Conservation (phyloP, 2,329 filamentous ascomycete species). For the Claviceps purpurea region DNA sequence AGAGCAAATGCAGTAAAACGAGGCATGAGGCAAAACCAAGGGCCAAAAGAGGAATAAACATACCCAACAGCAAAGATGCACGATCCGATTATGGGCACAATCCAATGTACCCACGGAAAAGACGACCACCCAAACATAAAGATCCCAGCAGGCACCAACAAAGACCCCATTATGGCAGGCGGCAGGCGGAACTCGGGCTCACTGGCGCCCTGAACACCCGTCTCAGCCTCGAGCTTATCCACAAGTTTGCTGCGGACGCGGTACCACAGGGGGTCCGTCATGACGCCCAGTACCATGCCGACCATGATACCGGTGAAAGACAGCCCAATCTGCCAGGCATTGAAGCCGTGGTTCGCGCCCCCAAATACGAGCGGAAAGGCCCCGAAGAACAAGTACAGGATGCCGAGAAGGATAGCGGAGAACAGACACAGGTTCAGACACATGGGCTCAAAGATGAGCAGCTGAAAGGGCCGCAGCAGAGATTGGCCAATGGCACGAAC, state of each 20-base stretch:
- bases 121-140: slow-evolving; percentile 88
- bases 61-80: slow-evolving; percentile 58
- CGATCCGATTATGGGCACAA: slow-evolving; percentile 61
- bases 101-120: slow-evolving; percentile 61
- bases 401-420: slow-evolving; percentile 72
- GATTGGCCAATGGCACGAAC: slow-evolving; percentile 43
- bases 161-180: slow-evolving; percentile 57
- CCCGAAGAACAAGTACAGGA: slow-evolving; percentile 84
- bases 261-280: slow-evolving; percentile 53
- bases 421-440: slow-evolving; percentile 69
- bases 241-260: slow-evolving; percentile 45
- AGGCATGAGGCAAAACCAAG: background rate
- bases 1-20: background rate
- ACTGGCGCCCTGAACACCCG: slow-evolving; percentile 40
- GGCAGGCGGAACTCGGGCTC: slow-evolving; percentile 84
- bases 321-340: slow-evolving; percentile 66
- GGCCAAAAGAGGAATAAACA: slow-evolving; percentile 18
- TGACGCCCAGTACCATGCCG: slow-evolving; percentile 52
- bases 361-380: slow-evolving; percentile 73
- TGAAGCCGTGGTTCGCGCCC: slow-evolving; percentile 57
- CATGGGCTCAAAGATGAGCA: slow-evolving; percentile 76
- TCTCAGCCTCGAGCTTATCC: slow-evolving; percentile 34
- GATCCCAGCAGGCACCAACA: slow-evolving; percentile 66
- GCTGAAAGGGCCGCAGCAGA: slow-evolving; percentile 59
- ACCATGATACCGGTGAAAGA: slow-evolving; percentile 60